Conservation (phyloP, 352 stramenopile genomes). For the Saprolegnia parasitica region DNA sequence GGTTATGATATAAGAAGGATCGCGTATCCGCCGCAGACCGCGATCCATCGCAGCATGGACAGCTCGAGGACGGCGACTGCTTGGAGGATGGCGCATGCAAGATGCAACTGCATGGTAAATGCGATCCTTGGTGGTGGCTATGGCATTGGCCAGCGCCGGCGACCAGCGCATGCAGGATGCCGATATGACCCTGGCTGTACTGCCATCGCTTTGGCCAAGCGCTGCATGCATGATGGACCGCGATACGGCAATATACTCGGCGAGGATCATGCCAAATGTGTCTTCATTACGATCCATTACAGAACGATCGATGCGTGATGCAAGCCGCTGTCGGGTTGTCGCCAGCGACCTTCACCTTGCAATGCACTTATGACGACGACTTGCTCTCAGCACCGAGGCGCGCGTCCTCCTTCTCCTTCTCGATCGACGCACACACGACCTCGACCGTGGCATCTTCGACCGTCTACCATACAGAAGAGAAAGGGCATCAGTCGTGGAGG, state of each 20-base stretch:
- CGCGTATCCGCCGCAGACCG: not conserved
- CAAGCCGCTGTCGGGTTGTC: not conserved
- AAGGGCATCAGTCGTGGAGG: not conserved
- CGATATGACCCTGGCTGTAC: no score
- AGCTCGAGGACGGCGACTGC: no score
- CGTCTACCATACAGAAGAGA: conserved; percentile 34
- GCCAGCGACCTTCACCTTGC: not conserved
- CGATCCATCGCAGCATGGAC: not conserved
- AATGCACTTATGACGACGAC: conserved; percentile 46
- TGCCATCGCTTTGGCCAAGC: no score
- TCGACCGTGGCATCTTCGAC: conserved; percentile 76
- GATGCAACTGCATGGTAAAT: no score
- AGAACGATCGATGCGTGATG: not conserved
- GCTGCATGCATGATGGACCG: no score
- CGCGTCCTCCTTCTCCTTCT: conserved; percentile 80
- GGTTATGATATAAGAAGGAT: not conserved
- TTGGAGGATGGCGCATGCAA: no score
- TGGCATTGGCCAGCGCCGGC: no score
- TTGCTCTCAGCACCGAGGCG: conserved; percentile 70
- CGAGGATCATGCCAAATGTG: not conserved
- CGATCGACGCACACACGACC: conserved; percentile 70
- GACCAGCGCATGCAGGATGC: no score
- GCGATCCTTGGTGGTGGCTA: no score
- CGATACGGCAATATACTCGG: not conserved
- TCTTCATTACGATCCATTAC: conserved; percentile 1